These are phyloP conservation scores for Paramecium tetraurelia DNA, from an alignment of 73 alveolate species.

Conservation along the genomic window DNA sequence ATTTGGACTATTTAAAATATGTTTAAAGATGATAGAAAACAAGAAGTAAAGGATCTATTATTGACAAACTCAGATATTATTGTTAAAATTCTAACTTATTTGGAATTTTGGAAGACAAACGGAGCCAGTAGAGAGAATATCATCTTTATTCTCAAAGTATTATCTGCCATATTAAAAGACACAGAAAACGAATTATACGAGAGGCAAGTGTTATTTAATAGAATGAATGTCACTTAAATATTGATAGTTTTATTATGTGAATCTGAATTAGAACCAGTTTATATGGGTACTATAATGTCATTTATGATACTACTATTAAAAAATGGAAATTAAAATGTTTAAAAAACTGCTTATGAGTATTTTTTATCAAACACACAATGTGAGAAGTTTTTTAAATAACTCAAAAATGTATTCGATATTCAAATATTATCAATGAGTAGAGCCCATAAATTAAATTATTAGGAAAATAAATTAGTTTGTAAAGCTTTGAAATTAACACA, in stretches of 20 bases:
- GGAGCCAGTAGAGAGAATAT: conserved; percentile 55
- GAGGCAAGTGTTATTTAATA: conserved; percentile 50
- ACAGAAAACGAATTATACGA: background rate
- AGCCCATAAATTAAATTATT: conserved; percentile 19
- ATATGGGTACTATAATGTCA: background rate
- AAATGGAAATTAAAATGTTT: conserved; percentile 42
- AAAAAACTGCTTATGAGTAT: conserved; percentile 47
- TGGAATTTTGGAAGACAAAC: conserved; percentile 51
- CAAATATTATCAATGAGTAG: background rate
- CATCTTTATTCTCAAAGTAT: conserved; percentile 40
- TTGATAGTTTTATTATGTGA: conserved; percentile 18
- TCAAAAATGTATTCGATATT: conserved; percentile 9
- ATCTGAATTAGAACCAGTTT: conserved; percentile 14
- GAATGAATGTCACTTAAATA: conserved; percentile 51
- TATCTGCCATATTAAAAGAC: conserved; percentile 4
- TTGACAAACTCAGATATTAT: conserved; percentile 53
- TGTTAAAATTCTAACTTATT: conserved; percentile 36
- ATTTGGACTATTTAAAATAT: conserved; percentile 18
- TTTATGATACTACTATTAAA: background rate
- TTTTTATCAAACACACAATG: conserved; percentile 30
- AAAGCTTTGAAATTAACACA: conserved; percentile 44
- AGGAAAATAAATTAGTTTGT: conserved; percentile 49
- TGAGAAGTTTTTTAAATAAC: conserved; percentile 16
- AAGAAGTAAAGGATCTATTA: conserved; percentile 44
- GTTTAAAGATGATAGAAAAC: conserved; percentile 34